These are phyloP conservation scores for Ceratocystiopsis sp. DNA, from an alignment of 2,329 filamentous ascomycete genomes.

Conservation along the genomic window DNA sequence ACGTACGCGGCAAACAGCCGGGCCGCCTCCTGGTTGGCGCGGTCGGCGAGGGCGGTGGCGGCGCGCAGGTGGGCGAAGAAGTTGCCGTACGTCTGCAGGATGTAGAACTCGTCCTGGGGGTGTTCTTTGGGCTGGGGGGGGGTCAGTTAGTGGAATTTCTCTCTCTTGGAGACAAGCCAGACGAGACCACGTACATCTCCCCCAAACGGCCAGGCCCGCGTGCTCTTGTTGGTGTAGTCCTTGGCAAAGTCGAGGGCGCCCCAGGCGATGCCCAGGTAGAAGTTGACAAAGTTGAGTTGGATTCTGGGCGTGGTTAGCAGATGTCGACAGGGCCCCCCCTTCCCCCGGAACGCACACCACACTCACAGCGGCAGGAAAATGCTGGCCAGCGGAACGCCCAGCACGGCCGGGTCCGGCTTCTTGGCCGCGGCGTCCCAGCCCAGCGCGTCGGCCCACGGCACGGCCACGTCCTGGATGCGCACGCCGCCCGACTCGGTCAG, in stretches of 20 bases:
- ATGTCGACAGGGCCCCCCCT: too few relatives aligned
- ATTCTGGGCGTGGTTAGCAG: constrained; percentile 19
- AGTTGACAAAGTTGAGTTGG: constrained; percentile 49
- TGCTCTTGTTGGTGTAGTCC: constrained; percentile 37
- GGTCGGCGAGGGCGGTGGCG: constrained; percentile 39
- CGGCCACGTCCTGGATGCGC: constrained; percentile 37
- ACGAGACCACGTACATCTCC: constrained; percentile 27
- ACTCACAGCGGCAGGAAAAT: constrained; percentile 37
- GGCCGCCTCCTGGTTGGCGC: constrained; percentile 31
- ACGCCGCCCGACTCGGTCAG: constrained; percentile 48
- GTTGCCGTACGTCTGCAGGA: constrained; percentile 46
- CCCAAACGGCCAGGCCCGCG: constrained; percentile 46
- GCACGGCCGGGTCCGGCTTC: constrained; percentile 29
- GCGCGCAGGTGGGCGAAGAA: constrained; percentile 45
- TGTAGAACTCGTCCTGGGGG: constrained; percentile 46
- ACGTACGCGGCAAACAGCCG: constrained; percentile 26
- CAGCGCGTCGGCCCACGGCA: constrained; percentile 42
- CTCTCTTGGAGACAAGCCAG: too few relatives aligned
- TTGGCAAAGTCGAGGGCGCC: constrained; percentile 38
- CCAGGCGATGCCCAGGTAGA: constrained; percentile 46
- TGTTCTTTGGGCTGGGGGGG: constrained; percentile 25
- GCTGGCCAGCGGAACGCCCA: constrained; percentile 35
- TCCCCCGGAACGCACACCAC: too few relatives aligned
- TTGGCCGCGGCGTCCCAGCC: constrained; percentile 38
- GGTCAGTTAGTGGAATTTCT: too few relatives aligned